Evolutionary conservation across 2,329 filamentous ascomycete species (phyloP).

Genomic region (Huntiella savannae): DNA sequence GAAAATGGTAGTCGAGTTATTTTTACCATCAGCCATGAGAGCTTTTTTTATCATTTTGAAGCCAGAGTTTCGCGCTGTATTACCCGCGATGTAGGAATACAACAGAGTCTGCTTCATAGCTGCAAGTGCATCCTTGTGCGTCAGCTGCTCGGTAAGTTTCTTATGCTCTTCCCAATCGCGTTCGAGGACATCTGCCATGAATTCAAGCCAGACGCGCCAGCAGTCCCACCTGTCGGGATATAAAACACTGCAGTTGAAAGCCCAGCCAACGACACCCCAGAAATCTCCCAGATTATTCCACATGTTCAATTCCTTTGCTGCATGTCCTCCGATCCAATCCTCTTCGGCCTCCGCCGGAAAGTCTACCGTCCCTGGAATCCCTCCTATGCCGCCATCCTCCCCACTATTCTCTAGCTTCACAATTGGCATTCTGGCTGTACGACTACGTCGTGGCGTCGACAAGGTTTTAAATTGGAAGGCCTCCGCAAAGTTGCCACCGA

Average conservation of each 20-base stretch:
- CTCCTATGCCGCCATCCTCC: constrained; percentile 21
- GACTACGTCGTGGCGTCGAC: constrained; percentile 16
- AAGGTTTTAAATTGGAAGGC: constrained; percentile 48
- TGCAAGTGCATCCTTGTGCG: not conserved
- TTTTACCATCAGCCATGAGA: constrained; percentile 45
- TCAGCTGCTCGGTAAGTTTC: constrained; percentile 14
- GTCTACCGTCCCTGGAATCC: constrained; percentile 21
- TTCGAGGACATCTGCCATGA: constrained; percentile 62
- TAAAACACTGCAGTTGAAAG: constrained; percentile 67
- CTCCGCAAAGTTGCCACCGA: constrained; percentile 47
- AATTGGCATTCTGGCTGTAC: not conserved
- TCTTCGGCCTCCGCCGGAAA: constrained; percentile 24
- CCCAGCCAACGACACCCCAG: constrained; percentile 80
- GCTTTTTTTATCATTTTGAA: constrained; percentile 42
- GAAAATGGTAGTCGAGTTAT: constrained; percentile 34
- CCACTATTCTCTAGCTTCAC: constrained; percentile 15
- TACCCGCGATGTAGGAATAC: constrained; percentile 30
- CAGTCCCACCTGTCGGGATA: constrained; percentile 58
- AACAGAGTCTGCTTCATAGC: not conserved
- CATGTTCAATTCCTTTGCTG: constrained; percentile 37
- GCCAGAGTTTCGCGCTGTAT: constrained; percentile 25
- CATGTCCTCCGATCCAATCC: constrained; percentile 34
- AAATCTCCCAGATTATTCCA: constrained; percentile 70
- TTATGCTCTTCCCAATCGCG: constrained; percentile 36
- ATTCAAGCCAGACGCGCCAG: constrained; percentile 65